Conservation (phyloP, 495 filamentous ascomycete species). For the Sordaria brevicollis region DNA sequence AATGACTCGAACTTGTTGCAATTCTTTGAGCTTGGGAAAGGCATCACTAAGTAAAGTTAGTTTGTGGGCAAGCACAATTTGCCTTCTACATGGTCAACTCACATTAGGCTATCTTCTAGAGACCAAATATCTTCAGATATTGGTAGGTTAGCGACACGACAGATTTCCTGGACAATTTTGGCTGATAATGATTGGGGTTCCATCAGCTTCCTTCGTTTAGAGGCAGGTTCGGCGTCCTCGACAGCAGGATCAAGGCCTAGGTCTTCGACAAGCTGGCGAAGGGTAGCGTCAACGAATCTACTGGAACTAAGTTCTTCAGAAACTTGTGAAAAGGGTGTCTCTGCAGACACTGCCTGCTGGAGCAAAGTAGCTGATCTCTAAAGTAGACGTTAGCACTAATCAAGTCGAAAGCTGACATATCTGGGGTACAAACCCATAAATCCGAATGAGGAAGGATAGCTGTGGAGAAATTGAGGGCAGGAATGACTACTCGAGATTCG, state of each 20-base stretch:
- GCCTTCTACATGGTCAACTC: background rate
- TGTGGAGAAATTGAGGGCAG: conserved; percentile 7
- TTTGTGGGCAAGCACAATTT: background rate
- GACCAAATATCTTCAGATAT: conserved; percentile 5
- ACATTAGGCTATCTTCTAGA: background rate
- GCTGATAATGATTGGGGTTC: conserved; percentile 4
- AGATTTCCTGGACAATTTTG: conserved; percentile 12
- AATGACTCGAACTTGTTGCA: conserved; percentile 22
- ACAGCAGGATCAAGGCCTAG: conserved; percentile 6
- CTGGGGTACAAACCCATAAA: background rate
- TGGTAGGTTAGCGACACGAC: conserved; percentile 9
- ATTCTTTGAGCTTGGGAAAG: conserved; percentile 17
- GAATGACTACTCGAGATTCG: conserved; percentile 20
- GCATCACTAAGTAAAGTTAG: conserved; percentile 11
- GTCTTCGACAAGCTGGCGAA: conserved; percentile 16
- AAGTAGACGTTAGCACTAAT: conserved; percentile 8
- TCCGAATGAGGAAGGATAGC: conserved; percentile 1
- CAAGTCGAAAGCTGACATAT: background rate
- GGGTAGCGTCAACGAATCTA: conserved; percentile 18
- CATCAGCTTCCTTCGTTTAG: conserved; percentile 24
- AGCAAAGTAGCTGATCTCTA: conserved; percentile 27
- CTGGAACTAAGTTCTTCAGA: conserved; percentile 6
- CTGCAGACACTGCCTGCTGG: conserved; percentile 5
- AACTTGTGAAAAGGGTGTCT: background rate
- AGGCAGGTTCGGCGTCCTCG: conserved; percentile 11